These are phyloP conservation scores for Phragmites australis DNA, from an alignment of 176 grass and related monocot genomes.

Conservation along the genomic window DNA sequence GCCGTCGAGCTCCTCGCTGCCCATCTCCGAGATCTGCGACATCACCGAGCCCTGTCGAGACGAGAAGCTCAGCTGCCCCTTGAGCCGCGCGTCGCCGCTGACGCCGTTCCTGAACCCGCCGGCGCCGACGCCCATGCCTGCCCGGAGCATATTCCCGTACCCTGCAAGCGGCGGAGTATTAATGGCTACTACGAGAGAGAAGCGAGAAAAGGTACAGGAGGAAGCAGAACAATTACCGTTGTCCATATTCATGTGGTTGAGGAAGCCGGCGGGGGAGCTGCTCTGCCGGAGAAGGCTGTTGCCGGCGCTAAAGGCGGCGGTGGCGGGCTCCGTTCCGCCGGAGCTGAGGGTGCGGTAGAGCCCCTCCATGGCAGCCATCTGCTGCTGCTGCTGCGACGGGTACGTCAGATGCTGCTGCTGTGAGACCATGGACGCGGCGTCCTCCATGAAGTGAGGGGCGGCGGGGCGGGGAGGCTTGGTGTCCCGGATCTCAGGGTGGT, in stretches of 20 bases:
- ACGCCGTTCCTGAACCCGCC: slow-evolving; percentile 36
- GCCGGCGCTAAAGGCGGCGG: neutral
- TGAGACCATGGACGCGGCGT: slow-evolving; percentile 34
- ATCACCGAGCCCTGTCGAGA: slow-evolving; percentile 85
- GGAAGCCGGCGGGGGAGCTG: slow-evolving; percentile 83
- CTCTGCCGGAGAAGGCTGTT: slow-evolving; percentile 73
- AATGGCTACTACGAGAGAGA: slow-evolving; percentile 19
- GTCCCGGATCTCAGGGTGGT: slow-evolving; percentile 44
- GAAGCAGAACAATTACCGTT: slow-evolving; percentile 51
- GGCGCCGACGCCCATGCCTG: slow-evolving; percentile 43
- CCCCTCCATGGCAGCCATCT: slow-evolving; percentile 52
- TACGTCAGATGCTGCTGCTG: slow-evolving; percentile 65
- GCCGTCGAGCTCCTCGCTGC: slow-evolving; percentile 66
- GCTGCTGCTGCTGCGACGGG: slow-evolving; percentile 59
- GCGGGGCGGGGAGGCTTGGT: slow-evolving; percentile 45
- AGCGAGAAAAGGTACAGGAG: slow-evolving; percentile 2
- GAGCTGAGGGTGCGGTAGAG: slow-evolving; percentile 61
- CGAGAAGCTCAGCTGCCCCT: slow-evolving; percentile 83
- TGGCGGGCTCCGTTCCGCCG: slow-evolving; percentile 31
- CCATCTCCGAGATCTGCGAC: slow-evolving; percentile 98
- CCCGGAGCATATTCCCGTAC: slow-evolving; percentile 64
- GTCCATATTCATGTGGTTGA: slow-evolving; percentile 66
- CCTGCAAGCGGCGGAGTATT: slow-evolving; percentile 49
- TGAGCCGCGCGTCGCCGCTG: slow-evolving; percentile 38
- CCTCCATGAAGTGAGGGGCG: slow-evolving; percentile 44